Base-by-base conservation (phyloP, 768 basidiomycete genomes). In the Roridomyces roridus region DNA sequence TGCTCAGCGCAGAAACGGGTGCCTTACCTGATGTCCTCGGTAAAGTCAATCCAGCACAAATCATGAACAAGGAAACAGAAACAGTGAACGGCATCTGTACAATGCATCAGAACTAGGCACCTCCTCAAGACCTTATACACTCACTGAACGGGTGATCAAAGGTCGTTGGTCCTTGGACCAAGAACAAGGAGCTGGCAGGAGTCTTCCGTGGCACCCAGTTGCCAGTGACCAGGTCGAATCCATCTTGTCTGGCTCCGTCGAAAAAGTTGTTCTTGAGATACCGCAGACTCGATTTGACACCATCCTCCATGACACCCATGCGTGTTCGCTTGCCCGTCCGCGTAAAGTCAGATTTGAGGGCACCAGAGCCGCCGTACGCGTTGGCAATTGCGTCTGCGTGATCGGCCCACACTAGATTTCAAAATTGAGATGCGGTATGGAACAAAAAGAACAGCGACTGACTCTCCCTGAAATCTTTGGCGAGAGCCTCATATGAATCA, bases 211-310 rank as follows among this genome's bases (percentile, higher is more conserved):
- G 92, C 29, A 86, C 79, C 93, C 95, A 99, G 8, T 82, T 80
- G 4, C 97, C 97, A 21, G 95, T 95, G 57, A 99, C 80, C 54
- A 99, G 80, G 70, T 99, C 97, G 68, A 91, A 97, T 9, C 92
- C 94, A 73, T 99, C 97, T 87, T 96, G 94, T 67, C 96, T 79
- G 46, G 94, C 82, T 7, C 97, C 97, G 70, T 99, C 97, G 60
- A 97, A 91, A 75, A 93, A 93, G 68, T 96, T 98, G 78, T 98
- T 98, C 80, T 89, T 95, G 63, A 97, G 67, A 68, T 98, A 99
- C 58, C 97, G 85, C 74, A 85, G 78, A 0, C 85, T 70, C 21
- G 90, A 89, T 70, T 98, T 98, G 72, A 85, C 80, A 0, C 92
- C 92, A 72, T 99, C 97, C 66, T 94, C 87, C 35, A 97, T 65